Percentiles rank a stretch among this genome's conserved stretches.
Conservation (phyloP, 2,329 filamentous ascomycete genomes). For the Cladophialophora immunda region DNA sequence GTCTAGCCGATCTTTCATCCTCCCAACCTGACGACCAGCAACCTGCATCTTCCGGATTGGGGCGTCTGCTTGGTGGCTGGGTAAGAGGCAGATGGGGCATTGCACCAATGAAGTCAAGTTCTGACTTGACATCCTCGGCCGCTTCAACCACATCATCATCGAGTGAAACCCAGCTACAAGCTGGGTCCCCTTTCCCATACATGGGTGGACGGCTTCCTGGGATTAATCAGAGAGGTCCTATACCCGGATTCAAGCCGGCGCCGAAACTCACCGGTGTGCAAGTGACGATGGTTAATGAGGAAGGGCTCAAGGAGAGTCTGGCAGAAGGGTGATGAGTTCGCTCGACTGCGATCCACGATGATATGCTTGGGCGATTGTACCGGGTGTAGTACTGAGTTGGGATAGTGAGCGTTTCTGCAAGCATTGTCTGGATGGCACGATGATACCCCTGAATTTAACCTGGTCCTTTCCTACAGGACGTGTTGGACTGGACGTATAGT, state of each 20-base stretch:
- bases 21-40: slow-evolving; percentile 37
- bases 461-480: background rate
- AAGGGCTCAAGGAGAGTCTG: slow-evolving; percentile 69
- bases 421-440: slow-evolving; percentile 7
- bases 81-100: slow-evolving; percentile 70
- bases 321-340: slow-evolving; percentile 48
- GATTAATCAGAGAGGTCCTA: slow-evolving; percentile 79
- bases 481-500: background rate
- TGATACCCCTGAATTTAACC: slow-evolving; percentile 2
- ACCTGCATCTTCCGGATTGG: slow-evolving; percentile 48
- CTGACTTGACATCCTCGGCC: slow-evolving; percentile 31
- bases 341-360: background rate
- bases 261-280: slow-evolving; percentile 63
- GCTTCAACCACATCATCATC: slow-evolving; percentile 20
- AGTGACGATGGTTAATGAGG: slow-evolving; percentile 66
- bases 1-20: slow-evolving; percentile 37
- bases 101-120: slow-evolving; percentile 53
- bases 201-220: slow-evolving; percentile 64
- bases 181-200: slow-evolving; percentile 25
- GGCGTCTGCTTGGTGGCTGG: slow-evolving; percentile 70
- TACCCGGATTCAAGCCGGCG: slow-evolving; percentile 74
- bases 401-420: background rate
- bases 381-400: background rate
- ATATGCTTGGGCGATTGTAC: background rate
- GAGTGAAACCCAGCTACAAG: slow-evolving; percentile 13